Conservation (phyloP, 1,139 yeast genomes). For the Geotrichum bryndzae region DNA sequence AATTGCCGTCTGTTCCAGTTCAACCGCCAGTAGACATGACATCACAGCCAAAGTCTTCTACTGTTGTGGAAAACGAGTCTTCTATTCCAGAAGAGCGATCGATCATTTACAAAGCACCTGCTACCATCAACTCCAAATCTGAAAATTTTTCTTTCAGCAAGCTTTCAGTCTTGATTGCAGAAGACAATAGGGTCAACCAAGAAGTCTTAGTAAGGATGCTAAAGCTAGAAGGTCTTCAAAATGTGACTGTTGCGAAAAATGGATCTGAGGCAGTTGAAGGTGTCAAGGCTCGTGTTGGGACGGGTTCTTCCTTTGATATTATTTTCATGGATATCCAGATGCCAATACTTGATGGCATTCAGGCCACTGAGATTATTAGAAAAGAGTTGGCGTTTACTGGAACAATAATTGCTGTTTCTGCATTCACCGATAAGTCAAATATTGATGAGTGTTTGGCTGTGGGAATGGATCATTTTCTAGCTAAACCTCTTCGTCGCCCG, state of each 20-base stretch:
- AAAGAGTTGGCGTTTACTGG: conserved; percentile 50
- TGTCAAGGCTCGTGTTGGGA: conserved; percentile 30
- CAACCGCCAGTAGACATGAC: neutral
- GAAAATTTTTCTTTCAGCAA: neutral
- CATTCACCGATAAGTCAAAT: conserved; percentile 89
- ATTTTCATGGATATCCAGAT: conserved; percentile 95
- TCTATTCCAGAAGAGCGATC: neutral
- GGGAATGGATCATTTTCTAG: conserved; percentile 86
- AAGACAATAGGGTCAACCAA: conserved; percentile 89
- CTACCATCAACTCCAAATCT: neutral
- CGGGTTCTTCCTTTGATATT: conserved; percentile 45
- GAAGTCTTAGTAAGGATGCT: conserved; percentile 90
- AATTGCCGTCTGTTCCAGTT: neutral
- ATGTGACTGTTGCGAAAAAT: conserved; percentile 76
- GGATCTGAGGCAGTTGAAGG: conserved; percentile 82
- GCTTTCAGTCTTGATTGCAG: conserved; percentile 72
- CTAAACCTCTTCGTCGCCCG: conserved; percentile 73
- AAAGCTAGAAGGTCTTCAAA: conserved; percentile 68
- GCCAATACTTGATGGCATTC: conserved; percentile 88
- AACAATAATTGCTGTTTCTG: conserved; percentile 90
- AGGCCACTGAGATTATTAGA: conserved; percentile 71
- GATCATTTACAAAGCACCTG: neutral
- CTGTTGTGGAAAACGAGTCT: neutral
- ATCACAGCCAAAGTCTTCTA: neutral
- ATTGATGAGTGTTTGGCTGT: conserved; percentile 74